Evolutionary conservation across 768 basidiomycete species (phyloP).

Genomic region (Rhodosporidiobolus sp.): DNA sequence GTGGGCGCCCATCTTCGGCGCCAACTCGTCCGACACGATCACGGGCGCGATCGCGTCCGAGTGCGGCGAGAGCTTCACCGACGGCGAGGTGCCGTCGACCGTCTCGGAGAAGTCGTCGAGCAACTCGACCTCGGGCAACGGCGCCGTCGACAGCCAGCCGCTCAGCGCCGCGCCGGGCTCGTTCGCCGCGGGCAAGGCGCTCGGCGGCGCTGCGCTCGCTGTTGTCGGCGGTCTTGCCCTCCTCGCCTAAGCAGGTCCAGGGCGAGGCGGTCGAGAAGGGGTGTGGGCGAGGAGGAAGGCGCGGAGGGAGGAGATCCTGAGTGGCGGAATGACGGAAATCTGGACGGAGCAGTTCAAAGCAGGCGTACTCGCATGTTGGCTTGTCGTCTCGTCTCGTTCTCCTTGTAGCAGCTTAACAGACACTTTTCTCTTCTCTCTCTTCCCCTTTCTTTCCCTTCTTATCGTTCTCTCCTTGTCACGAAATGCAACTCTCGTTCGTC

Average conservation of each 20-base stretch:
- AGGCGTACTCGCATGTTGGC: too few relatives aligned
- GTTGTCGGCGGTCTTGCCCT: neutral
- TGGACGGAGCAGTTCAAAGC: too few relatives aligned
- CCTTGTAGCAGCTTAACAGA: too few relatives aligned
- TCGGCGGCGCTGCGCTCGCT: neutral
- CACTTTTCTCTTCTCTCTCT: too few relatives aligned
- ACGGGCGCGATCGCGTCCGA: neutral
- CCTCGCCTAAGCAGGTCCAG: slow-evolving; percentile 4
- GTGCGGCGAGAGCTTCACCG: slow-evolving; percentile 8
- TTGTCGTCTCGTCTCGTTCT: too few relatives aligned
- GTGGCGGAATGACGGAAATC: too few relatives aligned
- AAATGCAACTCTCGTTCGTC: too few relatives aligned
- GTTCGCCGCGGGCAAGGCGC: neutral
- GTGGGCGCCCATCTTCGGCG: neutral
- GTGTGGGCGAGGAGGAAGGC: too few relatives aligned
- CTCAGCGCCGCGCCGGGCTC: neutral
- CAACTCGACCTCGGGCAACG: neutral
- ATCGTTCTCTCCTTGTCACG: too few relatives aligned
- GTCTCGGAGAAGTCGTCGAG: neutral
- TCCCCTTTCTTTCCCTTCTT: too few relatives aligned
- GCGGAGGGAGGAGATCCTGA: too few relatives aligned
- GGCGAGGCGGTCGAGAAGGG: too few relatives aligned
- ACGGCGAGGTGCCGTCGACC: slow-evolving; percentile 1
- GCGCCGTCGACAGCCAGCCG: neutral
- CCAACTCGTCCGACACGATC: slow-evolving; percentile 3